Base-by-base conservation (phyloP, 352 stramenopile species). In the Phytophthora idaei region DNA sequence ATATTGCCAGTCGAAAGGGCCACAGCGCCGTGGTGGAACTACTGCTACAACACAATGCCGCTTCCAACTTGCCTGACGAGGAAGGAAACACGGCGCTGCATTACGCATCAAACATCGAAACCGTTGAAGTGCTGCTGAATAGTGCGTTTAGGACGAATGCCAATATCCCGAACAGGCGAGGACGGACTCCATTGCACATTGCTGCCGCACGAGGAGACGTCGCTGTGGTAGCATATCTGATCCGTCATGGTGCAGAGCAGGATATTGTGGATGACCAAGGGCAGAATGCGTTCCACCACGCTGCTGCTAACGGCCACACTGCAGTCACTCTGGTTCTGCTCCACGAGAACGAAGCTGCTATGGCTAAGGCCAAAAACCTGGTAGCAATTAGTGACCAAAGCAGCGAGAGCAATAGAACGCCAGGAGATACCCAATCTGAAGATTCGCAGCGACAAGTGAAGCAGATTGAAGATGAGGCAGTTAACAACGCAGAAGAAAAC, bases 61-160 rank as follows among this genome's bases (percentile, higher is more conserved):
- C 83, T 1, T 79, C 85, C 1, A 95, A 95, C 58, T 63, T 93
- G 9, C 84, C 85, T 41, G 88, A 94, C 31, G 71, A 86, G 14
- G 84, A 95, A 69, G 88, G 88, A 21, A 95, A 95, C 49, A 95
- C 88, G 14, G 69, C 88, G 12, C 63, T 95, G 27, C 88, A 95
- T 49, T 80, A 78, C 56, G 86, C 84, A 1, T 71, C 69, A 34
- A 93, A 89, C 50, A 74, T 89, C 4, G 81, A 87, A 56, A 89
- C 85, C 2, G 88, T 84, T 14, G 74, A 90, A 32, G 78, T 86
- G 4, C 64, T 95, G 25, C 41, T 95, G 7, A 81, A 77, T 41
- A 81, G 48, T 34, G 56, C 80, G 7, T 90, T 86, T 44, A 77
- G 77, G 36, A 93, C 83, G 25, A 94, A 94, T 48, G 73, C 85